Conservation (phyloP, 225 moss, liverwort and hornwort genomes). For the Pleurozium schreberi region DNA sequence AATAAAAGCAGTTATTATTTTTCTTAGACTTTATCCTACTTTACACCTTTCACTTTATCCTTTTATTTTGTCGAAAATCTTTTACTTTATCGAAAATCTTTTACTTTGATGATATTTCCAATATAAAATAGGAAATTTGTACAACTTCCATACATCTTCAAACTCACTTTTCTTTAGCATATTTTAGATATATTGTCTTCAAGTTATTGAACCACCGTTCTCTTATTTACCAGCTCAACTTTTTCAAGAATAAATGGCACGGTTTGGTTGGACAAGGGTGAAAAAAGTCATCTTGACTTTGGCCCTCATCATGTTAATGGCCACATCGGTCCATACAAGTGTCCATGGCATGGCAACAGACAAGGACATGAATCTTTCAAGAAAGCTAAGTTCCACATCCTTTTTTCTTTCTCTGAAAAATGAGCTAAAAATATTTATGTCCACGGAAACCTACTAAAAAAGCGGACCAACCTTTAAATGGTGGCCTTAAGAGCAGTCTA, state of each 20-base stretch:
- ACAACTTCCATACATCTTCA: background rate
- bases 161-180: no score
- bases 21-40: no score
- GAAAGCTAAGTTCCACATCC: no score
- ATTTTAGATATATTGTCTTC: background rate
- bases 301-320: no score
- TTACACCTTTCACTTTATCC: background rate
- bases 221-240: background rate
- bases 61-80: no score
- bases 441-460: no score
- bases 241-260: background rate
- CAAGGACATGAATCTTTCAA: rapidly evolving
- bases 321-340: rapidly evolving
- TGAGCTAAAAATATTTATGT: no score
- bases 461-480: no score
- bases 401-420: no score
- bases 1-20: no score
- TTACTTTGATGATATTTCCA: background rate
- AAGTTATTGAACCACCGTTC: background rate
- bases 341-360: rapidly evolving
- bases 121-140: background rate
- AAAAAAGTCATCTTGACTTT: background rate
- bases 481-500: no score
- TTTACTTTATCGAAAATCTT: no score
- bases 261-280: rapidly evolving